Evolutionary conservation across 257 asterid species (phyloP), one percentile per base, ranked within the genome.

Genomic region (Rubia yunnanensis): DNA sequence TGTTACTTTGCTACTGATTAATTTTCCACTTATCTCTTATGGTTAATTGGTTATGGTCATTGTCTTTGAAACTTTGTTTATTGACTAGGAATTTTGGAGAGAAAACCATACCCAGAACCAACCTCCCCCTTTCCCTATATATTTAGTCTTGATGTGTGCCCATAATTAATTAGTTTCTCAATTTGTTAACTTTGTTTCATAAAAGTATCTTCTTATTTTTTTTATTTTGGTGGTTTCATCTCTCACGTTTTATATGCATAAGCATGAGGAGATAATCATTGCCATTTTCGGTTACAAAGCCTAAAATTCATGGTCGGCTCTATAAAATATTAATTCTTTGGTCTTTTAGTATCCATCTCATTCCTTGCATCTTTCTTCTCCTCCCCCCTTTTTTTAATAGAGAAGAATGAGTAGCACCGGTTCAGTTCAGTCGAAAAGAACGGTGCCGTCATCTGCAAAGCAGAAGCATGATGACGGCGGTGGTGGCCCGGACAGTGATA

Each of bases 391-490:
- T 50, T 18, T 48, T 3, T 18, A 18, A n/a, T 50, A 36, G 36
- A 27, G 52, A 23, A 77, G 41, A 59, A 79, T 83, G 88, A 75
- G 78, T 66, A 70, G 39, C 70, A 79, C 32, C 54, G 79, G 52
- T 1, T 44, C 52, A 44, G 77, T 82, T 78, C 85, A 77, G 50
- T 85, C 89, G 17, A 83, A 84, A 72, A 82, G 85, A 52, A 79
- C 79, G 18, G 72, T 85, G 26, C 92, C 86, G 50, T 85, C 94
- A 39, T 89, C 85, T 77, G 80, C 94, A 83, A 70, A 76, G 84
- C 77, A 76, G 48, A 9, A 59, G 23, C 23, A 69, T n/a, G 65
- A 56, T 15, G 64, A 20, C 61, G 34, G 18, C 38, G 53, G 28
- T 4, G 69, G 32, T 58, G 24, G n/a, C n/a, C n/a, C n/a, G n/a